phyloP scores from a whole-genome alignment of 2,329 filamentous ascomycete species.

The Aquanectria penicillioides region DNA sequence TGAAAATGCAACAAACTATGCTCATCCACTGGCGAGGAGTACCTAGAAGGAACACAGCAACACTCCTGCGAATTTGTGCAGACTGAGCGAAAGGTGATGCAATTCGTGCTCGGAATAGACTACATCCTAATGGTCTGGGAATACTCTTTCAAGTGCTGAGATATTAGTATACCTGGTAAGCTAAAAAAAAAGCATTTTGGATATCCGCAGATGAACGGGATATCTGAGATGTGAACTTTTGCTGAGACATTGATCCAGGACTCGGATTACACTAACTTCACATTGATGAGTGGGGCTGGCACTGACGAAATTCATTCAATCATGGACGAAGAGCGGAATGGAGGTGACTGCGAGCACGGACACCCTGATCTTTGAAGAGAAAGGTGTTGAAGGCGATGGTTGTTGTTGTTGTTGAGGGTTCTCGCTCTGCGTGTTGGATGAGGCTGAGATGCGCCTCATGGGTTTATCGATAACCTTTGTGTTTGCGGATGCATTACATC shows the following conservation, averaged over 20 bases:
- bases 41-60: too few species aligned
- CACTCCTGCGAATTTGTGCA: too few species aligned
- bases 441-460: neutral
- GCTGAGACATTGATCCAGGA: conserved; percentile 3
- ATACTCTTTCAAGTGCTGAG: too few species aligned
- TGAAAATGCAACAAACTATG: too few species aligned
- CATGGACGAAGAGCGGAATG: neutral
- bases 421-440: neutral
- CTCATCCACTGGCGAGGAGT: too few species aligned
- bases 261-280: neutral
- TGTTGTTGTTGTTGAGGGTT: neutral
- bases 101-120: too few species aligned
- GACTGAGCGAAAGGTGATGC: too few species aligned
- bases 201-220: neutral
- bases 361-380: neutral
- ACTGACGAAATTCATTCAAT: neutral
- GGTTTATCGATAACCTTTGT: neutral
- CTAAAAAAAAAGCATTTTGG: too few species aligned
- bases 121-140: too few species aligned
- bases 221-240: neutral
- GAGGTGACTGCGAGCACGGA: neutral
- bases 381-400: neutral
- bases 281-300: neutral
- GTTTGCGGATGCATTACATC: conserved; percentile 12
- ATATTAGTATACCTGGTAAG: too few species aligned